These are phyloP conservation scores for Plasmopara viticola DNA, from an alignment of 352 stramenopile species.

Conservation along the genomic window DNA sequence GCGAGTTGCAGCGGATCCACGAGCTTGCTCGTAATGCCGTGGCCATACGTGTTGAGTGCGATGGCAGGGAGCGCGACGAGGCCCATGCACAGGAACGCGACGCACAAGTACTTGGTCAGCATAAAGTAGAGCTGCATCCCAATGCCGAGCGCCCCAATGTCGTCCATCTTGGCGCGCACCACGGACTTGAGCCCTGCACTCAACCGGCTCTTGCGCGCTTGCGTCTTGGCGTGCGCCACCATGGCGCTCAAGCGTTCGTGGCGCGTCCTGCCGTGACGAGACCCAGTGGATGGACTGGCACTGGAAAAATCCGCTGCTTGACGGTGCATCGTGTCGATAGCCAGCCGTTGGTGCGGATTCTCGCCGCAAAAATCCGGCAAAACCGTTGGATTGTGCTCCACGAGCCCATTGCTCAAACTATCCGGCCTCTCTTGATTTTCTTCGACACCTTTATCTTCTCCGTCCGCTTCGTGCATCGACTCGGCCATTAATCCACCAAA, in stretches of 20 bases:
- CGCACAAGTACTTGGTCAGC: constrained; percentile 39
- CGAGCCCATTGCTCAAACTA: too few relatives aligned
- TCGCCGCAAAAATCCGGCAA: too few relatives aligned
- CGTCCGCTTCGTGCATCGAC: neutral
- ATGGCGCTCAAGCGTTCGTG: constrained; percentile 20
- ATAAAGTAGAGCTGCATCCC: constrained; percentile 61
- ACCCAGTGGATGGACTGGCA: constrained; percentile 9
- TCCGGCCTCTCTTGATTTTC: too few relatives aligned
- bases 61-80: constrained; percentile 36
- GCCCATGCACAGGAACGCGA: constrained; percentile 34
- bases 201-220: constrained; percentile 30
- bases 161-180: constrained; percentile 27
- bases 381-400: too few relatives aligned
- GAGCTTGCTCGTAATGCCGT: constrained; percentile 37
- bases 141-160: constrained; percentile 47
- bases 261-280: constrained; percentile 8
- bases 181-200: constrained; percentile 29
- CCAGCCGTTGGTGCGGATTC: neutral
- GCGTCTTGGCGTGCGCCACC: constrained; percentile 11
- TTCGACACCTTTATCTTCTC: too few relatives aligned
- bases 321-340: neutral
- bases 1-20: constrained; percentile 37
- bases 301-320: neutral
- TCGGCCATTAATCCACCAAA: too few relatives aligned
- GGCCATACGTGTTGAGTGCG: constrained; percentile 35